Evolutionary conservation across 768 basidiomycete genomes (phyloP), one percentile per base, ranked within the genome.

Genomic region (Tricholoma sp.): DNA sequence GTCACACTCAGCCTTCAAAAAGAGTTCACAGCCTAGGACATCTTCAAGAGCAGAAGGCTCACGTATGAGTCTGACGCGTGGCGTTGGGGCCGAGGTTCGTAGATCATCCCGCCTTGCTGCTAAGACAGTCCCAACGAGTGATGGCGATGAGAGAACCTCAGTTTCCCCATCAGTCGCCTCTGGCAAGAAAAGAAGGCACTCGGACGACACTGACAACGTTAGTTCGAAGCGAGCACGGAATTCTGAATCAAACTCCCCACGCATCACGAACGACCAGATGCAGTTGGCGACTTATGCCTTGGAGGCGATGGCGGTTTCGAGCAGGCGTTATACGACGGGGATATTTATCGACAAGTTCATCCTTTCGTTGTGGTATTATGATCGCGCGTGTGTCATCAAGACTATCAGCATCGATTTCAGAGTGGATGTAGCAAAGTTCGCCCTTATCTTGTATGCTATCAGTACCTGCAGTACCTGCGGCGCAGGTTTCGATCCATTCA

Each of bases 291-390:
- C 43, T 4, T 22, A 22, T 6, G 43, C 43, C 2, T 22, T 45
- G 10, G 21, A 45, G 10, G 19, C 43, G 0, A 22, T 22, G 45
- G 22, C 45, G 12, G 63, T 68, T 27, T 18, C 54, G 18, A 58
- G 22, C 21, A 11, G 21, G 4, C 41, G 16, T 18, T 21, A 21
- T 43, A 22, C 45, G 10, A 46, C 11, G 22, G 45, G 21, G 22
- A 11, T 46, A 4, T 24, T 24, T 12, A 24, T 24, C 11, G 45
- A 46, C 45, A 46, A 46, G 10, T 43, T 43, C 18, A 43, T 43
- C 18, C 18, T 43, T 18, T 43, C 59, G n/a, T 35, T 60, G 18
- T 60, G 59, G 59, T 57, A 60, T 21, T 57, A 60, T 21, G 59
- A 57, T n/a, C 55, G 55, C 6, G 41, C 56, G 27, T 49, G 59